phyloP scores from a whole-genome alignment of 2,329 filamentous ascomycete genomes.

The Pestalotiopsis sp. region DNA sequence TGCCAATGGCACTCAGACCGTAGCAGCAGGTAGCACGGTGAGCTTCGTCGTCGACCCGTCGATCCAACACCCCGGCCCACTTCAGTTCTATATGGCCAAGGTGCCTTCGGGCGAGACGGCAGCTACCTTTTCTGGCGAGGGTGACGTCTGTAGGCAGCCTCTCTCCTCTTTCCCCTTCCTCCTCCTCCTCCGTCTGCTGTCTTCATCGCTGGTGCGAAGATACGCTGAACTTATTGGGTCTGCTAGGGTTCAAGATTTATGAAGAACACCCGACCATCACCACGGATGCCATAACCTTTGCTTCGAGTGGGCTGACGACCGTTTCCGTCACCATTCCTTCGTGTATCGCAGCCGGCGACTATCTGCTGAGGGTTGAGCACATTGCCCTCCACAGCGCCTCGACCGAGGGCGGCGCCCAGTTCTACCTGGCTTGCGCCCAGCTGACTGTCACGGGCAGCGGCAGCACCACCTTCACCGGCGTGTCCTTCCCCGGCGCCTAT shows the following conservation, averaged over 20 bases:
- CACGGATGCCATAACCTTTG: constrained; percentile 21
- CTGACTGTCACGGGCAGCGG: constrained; percentile 45
- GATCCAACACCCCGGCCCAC: constrained; percentile 31
- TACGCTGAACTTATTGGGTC: background rate
- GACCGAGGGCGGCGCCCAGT: background rate
- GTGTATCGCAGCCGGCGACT: constrained; percentile 34
- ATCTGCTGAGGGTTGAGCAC: constrained; percentile 38
- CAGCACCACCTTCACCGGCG: constrained; percentile 28
- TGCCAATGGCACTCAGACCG: constrained; percentile 32
- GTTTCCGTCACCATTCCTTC: constrained; percentile 31
- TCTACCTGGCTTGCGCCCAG: constrained; percentile 28
- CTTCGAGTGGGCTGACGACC: constrained; percentile 19
- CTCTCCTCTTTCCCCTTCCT: too few relatives aligned
- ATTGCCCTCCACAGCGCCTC: constrained; percentile 33
- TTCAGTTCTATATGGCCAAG: constrained; percentile 32
- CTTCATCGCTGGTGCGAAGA: too few relatives aligned
- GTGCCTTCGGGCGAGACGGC: constrained; percentile 27
- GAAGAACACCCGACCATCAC: constrained; percentile 27
- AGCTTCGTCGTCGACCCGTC: constrained; percentile 36
- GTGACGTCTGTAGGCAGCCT: constrained; percentile 24
- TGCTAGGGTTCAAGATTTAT: constrained; percentile 31
- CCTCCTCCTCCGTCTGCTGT: too few relatives aligned
- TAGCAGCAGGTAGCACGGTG: constrained; percentile 35
- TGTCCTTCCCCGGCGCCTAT: constrained; percentile 38
- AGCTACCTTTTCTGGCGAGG: constrained; percentile 27